Evolutionary conservation across 2,329 filamentous ascomycete species (phyloP), one percentile per base, ranked within the genome.

Genomic region (Colletotrichum tamarilloi): DNA sequence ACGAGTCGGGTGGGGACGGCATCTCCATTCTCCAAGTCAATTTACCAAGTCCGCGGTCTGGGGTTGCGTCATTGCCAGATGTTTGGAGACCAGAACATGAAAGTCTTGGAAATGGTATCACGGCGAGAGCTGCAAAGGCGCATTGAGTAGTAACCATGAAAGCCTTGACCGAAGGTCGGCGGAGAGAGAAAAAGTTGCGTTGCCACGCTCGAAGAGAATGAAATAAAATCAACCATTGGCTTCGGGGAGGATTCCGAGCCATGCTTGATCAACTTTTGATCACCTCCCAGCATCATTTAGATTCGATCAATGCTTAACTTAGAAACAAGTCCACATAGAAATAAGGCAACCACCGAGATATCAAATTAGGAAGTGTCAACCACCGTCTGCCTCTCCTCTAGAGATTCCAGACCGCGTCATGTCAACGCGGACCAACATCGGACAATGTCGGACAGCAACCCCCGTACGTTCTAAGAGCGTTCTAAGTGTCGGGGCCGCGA

Each of bases 1-100:
- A 58, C 49, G 42, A 55, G 30, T 30, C 26, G 28, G 57, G 66
- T 64, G 65, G 59, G 35, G 66, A 60, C 16, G n/a, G 24, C n/a
- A 30, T 22, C 52, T 42, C 58, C 57, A 67, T 16, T 22, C 3
- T 19, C n/a, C 52, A 22, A 19, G 30, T 8, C 6, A 32, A 59
- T 42, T 59, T 59, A 35, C 57, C 56, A 26, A 38, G 38, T 32
- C 7, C 63, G 28, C 26, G 57, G 52, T 55, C 42, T 26, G 28
- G 30, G 24, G 38, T 63, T 64, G 53, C 59, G 69, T 64, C 65
- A 63, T 68, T 53, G 30, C 5, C 0, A 5, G n/a, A 6, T 22
- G 42, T 49, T n/a, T 22, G 42, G 42, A 49, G 19, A 49, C 19
- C 42, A 49, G 42, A 49, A 49, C 7, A 8, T 11, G 19, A 49